Conservation (phyloP, 495 filamentous ascomycete genomes). For the Cairneyella variabilis region DNA sequence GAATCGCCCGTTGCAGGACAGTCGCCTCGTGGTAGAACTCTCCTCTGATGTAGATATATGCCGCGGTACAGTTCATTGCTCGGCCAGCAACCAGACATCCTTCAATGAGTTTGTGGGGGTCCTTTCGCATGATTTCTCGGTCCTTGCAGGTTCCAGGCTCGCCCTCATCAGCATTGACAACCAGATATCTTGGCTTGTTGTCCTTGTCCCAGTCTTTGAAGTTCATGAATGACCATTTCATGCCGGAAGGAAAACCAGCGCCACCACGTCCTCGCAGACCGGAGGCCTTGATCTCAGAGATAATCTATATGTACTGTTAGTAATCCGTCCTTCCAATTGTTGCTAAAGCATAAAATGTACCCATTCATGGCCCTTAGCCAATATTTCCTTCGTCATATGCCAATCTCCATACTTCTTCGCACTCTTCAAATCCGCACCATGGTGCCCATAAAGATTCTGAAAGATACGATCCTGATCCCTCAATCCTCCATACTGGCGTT, state of each 20-base stretch:
- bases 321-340: background rate
- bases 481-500: conserved; percentile 76
- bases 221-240: conserved; percentile 99
- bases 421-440: conserved; percentile 82
- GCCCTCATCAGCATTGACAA: conserved; percentile 98
- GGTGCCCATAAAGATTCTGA: conserved; percentile 94
- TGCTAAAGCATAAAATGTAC: conserved; percentile 37
- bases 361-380: conserved; percentile 97
- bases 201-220: conserved; percentile 99
- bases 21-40: conserved; percentile 98
- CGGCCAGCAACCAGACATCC: conserved; percentile 95
- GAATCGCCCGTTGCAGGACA: conserved; percentile 88
- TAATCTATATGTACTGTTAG: conserved; percentile 56
- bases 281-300: conserved; percentile 92
- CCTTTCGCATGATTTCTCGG: conserved; percentile 99
- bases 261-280: conserved; percentile 94
- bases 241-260: conserved; percentile 93
- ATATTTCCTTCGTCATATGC: conserved; percentile 98
- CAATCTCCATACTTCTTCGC: conserved; percentile 99
- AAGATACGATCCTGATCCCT: conserved; percentile 97
- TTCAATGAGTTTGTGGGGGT: conserved; percentile 97
- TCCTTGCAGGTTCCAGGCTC: conserved; percentile 99
- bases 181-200: conserved; percentile 88
- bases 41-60: conserved; percentile 99
- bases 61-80: conserved; percentile 96